Percentiles rank a stretch among this genome's conserved stretches.
phyloP scores from a whole-genome alignment of 2,329 filamentous ascomycete genomes.

The Colletotrichum cuscutae region DNA sequence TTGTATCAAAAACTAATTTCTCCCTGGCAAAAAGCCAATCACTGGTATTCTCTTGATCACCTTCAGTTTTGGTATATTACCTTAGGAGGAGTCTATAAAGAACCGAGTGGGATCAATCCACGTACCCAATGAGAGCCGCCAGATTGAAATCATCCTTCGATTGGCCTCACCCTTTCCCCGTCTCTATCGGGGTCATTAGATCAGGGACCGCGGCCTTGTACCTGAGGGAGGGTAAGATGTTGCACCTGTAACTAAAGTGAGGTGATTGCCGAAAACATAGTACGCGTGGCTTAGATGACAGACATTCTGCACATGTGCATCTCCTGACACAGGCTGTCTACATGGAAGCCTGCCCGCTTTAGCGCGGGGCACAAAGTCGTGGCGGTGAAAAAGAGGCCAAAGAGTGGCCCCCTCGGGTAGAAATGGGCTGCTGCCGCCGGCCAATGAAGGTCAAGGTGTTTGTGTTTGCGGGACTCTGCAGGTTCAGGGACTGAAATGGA shows the following conservation, averaged over 20 bases:
- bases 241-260: not conserved
- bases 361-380: conserved; percentile 8
- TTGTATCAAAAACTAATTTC: too few species aligned
- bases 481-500: not conserved
- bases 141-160: not conserved
- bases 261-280: not conserved
- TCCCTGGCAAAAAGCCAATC: too few species aligned
- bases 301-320: not conserved
- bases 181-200: not conserved
- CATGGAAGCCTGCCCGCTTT: not conserved
- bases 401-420: not conserved
- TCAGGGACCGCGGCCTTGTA: not conserved
- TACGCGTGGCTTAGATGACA: not conserved
- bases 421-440: not conserved
- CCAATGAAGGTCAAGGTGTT: conserved; percentile 24
- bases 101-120: not conserved
- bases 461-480: conserved; percentile 13
- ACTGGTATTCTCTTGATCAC: not conserved
- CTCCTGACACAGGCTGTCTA: not conserved
- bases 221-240: not conserved
- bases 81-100: not conserved
- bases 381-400: conserved; percentile 23
- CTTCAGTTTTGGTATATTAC: not conserved
- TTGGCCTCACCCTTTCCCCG: not conserved
- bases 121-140: not conserved